These are phyloP conservation scores for Penicillium sclerotigenum DNA, from an alignment of 2,329 filamentous ascomycete species.

Conservation along the genomic window DNA sequence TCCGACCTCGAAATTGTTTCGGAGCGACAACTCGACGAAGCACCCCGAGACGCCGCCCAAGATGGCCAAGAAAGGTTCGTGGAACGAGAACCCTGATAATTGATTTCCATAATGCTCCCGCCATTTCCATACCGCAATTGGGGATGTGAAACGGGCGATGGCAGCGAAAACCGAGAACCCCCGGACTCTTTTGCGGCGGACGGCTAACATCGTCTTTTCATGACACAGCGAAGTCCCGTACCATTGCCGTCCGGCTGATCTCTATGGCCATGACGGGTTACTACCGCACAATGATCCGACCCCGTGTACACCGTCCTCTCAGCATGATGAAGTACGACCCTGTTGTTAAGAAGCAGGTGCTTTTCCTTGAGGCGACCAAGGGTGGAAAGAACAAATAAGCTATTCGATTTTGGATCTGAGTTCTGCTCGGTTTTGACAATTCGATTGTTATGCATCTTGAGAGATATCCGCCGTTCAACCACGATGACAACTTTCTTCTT, in stretches of 20 bases:
- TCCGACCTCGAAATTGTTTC: constrained; percentile 15
- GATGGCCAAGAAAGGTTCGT: constrained; percentile 24
- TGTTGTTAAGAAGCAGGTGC: constrained; percentile 90
- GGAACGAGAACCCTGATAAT: background rate
- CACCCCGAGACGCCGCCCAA: constrained; percentile 16
- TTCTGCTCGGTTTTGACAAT: background rate
- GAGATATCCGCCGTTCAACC: background rate
- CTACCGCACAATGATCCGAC: constrained; percentile 87
- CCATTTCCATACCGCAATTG: background rate
- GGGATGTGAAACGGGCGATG: background rate
- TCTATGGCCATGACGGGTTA: constrained; percentile 99
- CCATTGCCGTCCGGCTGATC: constrained; percentile 87
- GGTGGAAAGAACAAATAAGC: constrained; percentile 55
- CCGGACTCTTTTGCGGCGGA: background rate
- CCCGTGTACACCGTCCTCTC: constrained; percentile 75
- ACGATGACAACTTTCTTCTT: background rate
- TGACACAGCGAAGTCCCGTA: constrained; percentile 75
- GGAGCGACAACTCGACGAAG: constrained; percentile 14
- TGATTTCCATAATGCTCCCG: background rate
- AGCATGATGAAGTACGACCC: constrained; percentile 99
- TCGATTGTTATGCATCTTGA: background rate
- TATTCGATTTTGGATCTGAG: background rate
- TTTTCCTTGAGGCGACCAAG: constrained; percentile 92
- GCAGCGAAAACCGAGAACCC: constrained; percentile 1
- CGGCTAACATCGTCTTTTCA: constrained; percentile 15